Conservation (phyloP, 805 yeast species). For the Yarrowia deformans region DNA sequence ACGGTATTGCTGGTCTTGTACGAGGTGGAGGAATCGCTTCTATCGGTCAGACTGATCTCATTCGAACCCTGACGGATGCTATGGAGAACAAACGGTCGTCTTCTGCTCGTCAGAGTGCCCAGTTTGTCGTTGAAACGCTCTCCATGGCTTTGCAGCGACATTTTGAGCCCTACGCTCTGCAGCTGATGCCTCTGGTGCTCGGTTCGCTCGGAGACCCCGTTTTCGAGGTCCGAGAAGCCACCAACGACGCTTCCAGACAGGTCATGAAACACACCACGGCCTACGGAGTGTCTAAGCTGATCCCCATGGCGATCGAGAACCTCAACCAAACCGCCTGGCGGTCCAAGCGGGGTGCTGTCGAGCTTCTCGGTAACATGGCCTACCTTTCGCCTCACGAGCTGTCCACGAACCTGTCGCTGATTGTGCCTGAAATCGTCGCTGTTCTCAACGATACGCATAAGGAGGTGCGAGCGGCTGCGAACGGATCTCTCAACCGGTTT, state of each 20-base stretch:
- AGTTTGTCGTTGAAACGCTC: conserved; percentile 82
- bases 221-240: conserved; percentile 87
- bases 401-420: conserved; percentile 84
- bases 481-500: conserved; percentile 81
- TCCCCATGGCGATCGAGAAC: conserved; percentile 87
- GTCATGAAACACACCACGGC: conserved; percentile 93
- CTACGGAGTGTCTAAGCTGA: conserved; percentile 86
- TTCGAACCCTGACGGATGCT: conserved; percentile 77
- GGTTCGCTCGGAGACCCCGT: conserved; percentile 83
- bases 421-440: conserved; percentile 96
- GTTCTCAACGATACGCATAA: conserved; percentile 94
- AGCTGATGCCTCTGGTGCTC: conserved; percentile 80
- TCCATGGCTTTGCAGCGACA: conserved; percentile 75
- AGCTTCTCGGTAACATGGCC: conserved; percentile 96
- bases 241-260: conserved; percentile 82
- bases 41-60: conserved; percentile 75
- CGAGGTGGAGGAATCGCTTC: conserved; percentile 88
- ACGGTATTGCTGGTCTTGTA: conserved; percentile 92
- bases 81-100: conserved; percentile 84
- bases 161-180: conserved; percentile 95
- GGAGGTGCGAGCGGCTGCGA: conserved; percentile 96
- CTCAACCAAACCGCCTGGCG: conserved; percentile 94
- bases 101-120: conserved; percentile 82
- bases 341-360: conserved; percentile 95
- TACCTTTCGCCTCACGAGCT: conserved; percentile 93